Base-by-base conservation (phyloP, 73 alveolate genomes). In the Effrenium voratum region DNA sequence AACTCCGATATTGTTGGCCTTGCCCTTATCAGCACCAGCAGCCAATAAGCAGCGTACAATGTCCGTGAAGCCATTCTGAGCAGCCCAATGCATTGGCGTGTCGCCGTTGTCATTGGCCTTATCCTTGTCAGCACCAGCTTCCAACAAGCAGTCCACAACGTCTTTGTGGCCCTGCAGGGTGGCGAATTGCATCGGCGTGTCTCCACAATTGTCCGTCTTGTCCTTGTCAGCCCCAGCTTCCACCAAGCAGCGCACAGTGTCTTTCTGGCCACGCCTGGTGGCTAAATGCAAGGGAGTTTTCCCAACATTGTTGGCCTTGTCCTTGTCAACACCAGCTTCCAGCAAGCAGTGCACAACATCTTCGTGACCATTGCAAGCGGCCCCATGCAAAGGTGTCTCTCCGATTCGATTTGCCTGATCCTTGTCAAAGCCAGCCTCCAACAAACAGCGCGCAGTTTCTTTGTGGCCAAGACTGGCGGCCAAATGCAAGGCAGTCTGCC, bases 51-150 rank as follows among this genome's bases (percentile, higher is more conserved):
- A 49, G 40, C 47, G n/a, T 3, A 81, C 75, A 19, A 81, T 38
- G 19, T 32, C 73, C 0, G 12, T 30, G 75, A 47, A 46, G 50
- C 92, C 75, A 26, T 81, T 8, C 49, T 81, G 75, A 2, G 92
- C 92, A 16, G 92, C 92, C 16, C 45, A n/a, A 32, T 30, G 46
- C 34, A 81, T 8, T 15, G 92, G 75, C 26, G 92, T 81, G 43
- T 2, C 28, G 46, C 47, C 47, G 19, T 13, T n/a, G 34, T 16
- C 32, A 32, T 44, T 49, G 34, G 92, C 92, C 49, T 5, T 22
- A 50, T 81, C 47, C 60, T 46, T 46, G 92, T 81, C 92, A n/a
- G 92, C 92, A 41, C 75, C 92, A 13, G 92, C 92, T 5, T 81
- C 75, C 12, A 49, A 36, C 30, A 81, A 50, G 38, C 19, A 81